Evolutionary conservation across 2,329 filamentous ascomycete genomes (phyloP).

Genomic region (Sporothrix euskadiensis): DNA sequence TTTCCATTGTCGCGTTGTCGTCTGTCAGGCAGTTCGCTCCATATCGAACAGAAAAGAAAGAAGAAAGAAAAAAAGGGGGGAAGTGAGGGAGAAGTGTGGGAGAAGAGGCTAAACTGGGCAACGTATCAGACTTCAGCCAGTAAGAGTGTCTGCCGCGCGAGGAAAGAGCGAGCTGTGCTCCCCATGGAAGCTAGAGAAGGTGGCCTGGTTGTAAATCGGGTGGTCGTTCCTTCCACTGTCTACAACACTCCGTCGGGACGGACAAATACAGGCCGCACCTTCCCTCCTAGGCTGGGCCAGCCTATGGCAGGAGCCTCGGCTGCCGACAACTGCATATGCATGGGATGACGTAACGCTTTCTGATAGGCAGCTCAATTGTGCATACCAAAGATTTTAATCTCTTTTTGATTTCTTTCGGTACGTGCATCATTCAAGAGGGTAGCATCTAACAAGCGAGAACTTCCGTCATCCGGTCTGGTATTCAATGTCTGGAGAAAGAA

Average conservation of each 20-base stretch:
- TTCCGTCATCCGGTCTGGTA: neutral
- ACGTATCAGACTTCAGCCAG: neutral
- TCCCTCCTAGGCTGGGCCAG: neutral
- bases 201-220: neutral
- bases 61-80: no score
- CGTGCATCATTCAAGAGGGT: neutral
- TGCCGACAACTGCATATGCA: neutral
- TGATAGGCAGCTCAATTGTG: neutral
- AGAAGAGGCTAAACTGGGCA: neutral
- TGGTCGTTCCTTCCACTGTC: neutral
- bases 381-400: neutral
- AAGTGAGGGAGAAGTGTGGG: neutral
- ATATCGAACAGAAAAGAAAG: neutral
- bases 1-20: neutral
- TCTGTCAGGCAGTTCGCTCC: neutral
- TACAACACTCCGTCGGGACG: slow-evolving; percentile 12
- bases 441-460: neutral
- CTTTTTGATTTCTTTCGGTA: neutral
- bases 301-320: neutral
- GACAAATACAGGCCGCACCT: slow-evolving; percentile 6
- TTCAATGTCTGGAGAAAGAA: neutral
- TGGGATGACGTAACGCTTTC: neutral
- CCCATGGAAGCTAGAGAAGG: no score
- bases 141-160: neutral
- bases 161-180: neutral